These are phyloP conservation scores for Hyphodiscus sp. DNA, from an alignment of 2,329 filamentous ascomycete species.

Conservation along the genomic window DNA sequence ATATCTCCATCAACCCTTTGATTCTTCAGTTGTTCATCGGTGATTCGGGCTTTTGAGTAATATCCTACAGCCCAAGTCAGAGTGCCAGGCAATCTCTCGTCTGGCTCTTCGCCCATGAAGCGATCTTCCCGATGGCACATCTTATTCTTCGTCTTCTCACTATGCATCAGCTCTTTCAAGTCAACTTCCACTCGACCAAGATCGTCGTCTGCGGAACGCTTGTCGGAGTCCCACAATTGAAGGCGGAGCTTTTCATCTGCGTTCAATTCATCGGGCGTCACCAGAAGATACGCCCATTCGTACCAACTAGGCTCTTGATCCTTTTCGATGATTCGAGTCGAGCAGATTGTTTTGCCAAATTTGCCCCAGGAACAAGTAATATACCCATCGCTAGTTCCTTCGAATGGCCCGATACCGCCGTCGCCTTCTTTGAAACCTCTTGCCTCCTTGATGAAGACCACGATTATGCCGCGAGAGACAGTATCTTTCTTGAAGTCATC, in stretches of 20 bases:
- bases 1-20: conserved; percentile 56
- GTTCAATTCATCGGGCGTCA: conserved; percentile 65
- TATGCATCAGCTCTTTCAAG: conserved; percentile 58
- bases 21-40: conserved; percentile 51
- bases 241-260: conserved; percentile 63
- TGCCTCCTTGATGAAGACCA: conserved; percentile 60
- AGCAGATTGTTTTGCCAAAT: conserved; percentile 63
- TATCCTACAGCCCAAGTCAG: conserved; percentile 67
- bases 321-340: conserved; percentile 56
- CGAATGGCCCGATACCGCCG: conserved; percentile 51
- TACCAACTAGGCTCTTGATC: conserved; percentile 67
- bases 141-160: conserved; percentile 49
- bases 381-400: conserved; percentile 63
- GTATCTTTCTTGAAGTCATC: conserved; percentile 78
- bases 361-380: conserved; percentile 71
- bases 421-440: conserved; percentile 68
- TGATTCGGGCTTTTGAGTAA: conserved; percentile 60
- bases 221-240: conserved; percentile 72
- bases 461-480: conserved; percentile 53
- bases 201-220: conserved; percentile 66
- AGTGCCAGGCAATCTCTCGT: conserved; percentile 62
- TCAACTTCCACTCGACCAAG: conserved; percentile 66
- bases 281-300: conserved; percentile 62
- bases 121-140: conserved; percentile 59
- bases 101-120: conserved; percentile 57